A percentile compares a stretch with the other conserved stretches of the same genome.
These are phyloP conservation scores for Sanghuangporus weigelae DNA, from an alignment of 1,284 basidiomycete genomes.

Conservation along the genomic window DNA sequence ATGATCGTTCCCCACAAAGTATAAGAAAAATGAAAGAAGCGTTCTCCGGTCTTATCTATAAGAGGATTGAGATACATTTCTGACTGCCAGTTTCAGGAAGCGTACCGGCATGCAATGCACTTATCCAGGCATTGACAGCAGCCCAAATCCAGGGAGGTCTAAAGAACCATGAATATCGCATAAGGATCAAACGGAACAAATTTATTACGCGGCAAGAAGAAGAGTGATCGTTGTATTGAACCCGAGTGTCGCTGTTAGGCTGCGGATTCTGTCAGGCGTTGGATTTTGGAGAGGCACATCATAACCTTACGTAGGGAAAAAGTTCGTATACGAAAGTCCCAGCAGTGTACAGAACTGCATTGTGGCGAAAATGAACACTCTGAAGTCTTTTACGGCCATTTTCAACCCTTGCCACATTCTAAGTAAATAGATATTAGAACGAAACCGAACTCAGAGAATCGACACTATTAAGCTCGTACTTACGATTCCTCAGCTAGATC, in stretches of 20 bases:
- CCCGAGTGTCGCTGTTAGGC: conserved; percentile 33
- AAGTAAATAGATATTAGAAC: conserved; percentile 14
- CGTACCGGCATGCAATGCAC: conserved; percentile 34
- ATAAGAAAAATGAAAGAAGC: conserved; percentile 31
- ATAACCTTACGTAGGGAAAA: conserved; percentile 59
- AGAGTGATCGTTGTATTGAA: conserved; percentile 31
- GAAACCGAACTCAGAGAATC: conserved; percentile 23
- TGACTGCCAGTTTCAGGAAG: not conserved
- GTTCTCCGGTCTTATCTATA: conserved; percentile 19
- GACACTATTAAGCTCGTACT: conserved; percentile 29
- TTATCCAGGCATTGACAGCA: conserved; percentile 26
- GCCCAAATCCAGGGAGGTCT: conserved; percentile 28
- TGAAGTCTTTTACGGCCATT: conserved; percentile 57
- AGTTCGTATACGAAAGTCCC: conserved; percentile 67
- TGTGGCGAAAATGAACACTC: conserved; percentile 54
- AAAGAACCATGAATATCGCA: not conserved
- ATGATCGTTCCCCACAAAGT: conserved; percentile 19
- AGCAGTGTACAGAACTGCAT: conserved; percentile 48
- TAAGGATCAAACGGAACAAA: not conserved
- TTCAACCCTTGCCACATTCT: conserved; percentile 52
- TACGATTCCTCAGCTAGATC: conserved; percentile 51
- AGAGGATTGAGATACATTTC: conserved; percentile 3
- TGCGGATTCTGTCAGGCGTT: conserved; percentile 42
- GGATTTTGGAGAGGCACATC: not conserved
- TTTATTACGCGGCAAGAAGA: conserved; percentile 32